A percentile compares a stretch with the other conserved stretches of the same genome.
Evolutionary conservation across 768 basidiomycete genomes (phyloP).

Genomic region (Suillus hirtellus): DNA sequence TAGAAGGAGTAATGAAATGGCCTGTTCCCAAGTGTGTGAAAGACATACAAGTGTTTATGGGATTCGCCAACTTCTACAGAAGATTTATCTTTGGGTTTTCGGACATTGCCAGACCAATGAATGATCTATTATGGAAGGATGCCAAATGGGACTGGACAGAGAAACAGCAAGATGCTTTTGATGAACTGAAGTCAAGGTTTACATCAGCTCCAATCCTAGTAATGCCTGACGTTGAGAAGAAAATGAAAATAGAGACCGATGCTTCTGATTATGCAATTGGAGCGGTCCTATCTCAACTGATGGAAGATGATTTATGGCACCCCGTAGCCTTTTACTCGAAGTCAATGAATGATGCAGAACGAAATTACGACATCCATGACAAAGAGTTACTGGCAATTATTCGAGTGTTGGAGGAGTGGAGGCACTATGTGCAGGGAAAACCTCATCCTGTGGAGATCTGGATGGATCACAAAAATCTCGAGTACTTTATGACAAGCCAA

Average conservation of each 20-base stretch:
- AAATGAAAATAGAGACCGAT: not conserved
- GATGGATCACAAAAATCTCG: conserved; percentile 37
- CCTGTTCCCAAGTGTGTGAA: too few relatives aligned
- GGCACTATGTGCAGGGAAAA: not conserved
- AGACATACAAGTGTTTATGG: too few relatives aligned
- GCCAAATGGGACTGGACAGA: too few relatives aligned
- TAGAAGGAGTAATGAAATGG: too few relatives aligned
- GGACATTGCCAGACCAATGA: too few relatives aligned
- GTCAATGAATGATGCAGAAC: conserved; percentile 29
- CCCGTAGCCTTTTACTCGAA: conserved; percentile 34
- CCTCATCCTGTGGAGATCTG: not conserved
- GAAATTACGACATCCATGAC: conserved; percentile 44
- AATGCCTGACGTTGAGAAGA: conserved; percentile 4
- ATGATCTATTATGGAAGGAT: too few relatives aligned
- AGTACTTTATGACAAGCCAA: conserved; percentile 37
- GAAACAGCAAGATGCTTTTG: too few relatives aligned
- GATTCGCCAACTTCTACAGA: too few relatives aligned
- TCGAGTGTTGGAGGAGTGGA: not conserved
- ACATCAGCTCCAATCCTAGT: too few relatives aligned
- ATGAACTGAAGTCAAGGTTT: too few relatives aligned
- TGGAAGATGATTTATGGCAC: conserved; percentile 19
- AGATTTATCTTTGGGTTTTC: too few relatives aligned
- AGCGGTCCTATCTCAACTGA: not conserved
- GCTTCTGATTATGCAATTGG: conserved; percentile 6
- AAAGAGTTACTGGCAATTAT: conserved; percentile 13